phyloP scores from a whole-genome alignment of 306 rosid species.

The Rubus idaeus region DNA sequence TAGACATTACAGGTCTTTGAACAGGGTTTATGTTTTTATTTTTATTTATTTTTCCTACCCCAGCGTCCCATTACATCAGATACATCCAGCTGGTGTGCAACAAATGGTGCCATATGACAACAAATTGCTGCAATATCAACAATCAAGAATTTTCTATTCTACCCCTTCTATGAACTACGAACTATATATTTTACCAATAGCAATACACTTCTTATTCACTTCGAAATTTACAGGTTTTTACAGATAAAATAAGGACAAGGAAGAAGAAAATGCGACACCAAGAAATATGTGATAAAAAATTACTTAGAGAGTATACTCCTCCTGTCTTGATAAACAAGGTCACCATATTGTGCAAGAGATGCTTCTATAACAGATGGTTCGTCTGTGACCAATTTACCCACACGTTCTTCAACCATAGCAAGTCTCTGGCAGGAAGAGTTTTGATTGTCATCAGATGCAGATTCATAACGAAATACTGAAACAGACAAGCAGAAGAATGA shows the following conservation, averaged over 20 bases:
- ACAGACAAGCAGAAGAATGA: conserved; percentile 11
- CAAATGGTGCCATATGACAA: neutral
- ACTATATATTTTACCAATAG: too few relatives aligned
- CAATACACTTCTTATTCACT: too few relatives aligned
- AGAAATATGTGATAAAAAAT: conserved; percentile 32
- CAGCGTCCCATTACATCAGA: neutral
- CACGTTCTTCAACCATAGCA: conserved; percentile 74
- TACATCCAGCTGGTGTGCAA: neutral
- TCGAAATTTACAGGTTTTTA: neutral
- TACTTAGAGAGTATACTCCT: conserved; percentile 74
- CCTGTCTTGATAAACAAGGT: conserved; percentile 78
- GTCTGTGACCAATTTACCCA: conserved; percentile 75
- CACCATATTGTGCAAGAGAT: conserved; percentile 85
- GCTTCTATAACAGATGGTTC: conserved; percentile 75
- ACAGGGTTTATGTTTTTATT: too few relatives aligned
- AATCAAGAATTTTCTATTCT: too few relatives aligned
- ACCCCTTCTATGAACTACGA: too few relatives aligned
- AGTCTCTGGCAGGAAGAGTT: conserved; percentile 60
- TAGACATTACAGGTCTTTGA: too few relatives aligned
- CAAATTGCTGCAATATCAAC: too few relatives aligned
- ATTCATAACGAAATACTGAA: conserved; percentile 21
- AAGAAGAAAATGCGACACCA: neutral
- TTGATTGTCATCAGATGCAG: conserved; percentile 20
- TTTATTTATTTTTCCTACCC: neutral
- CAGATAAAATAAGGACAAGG: neutral